A percentile compares a stretch with the other conserved stretches of the same genome.
Evolutionary conservation across 805 yeast species (phyloP).

Genomic region (Saccharomycopsis olivae): DNA sequence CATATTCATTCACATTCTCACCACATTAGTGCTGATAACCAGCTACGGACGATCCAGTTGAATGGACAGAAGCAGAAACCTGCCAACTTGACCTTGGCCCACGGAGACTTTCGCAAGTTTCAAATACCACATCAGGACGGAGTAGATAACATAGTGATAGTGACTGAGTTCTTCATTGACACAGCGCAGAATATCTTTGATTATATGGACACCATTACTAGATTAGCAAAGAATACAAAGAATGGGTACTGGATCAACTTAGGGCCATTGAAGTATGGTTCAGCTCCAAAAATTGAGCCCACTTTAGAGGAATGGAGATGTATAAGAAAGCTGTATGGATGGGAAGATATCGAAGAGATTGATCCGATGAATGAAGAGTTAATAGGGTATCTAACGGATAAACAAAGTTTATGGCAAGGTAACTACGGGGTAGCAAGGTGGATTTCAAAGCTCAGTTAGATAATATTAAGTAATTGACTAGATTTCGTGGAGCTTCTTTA

Average conservation of each 20-base stretch:
- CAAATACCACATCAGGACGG: constrained; percentile 21
- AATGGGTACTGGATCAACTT: constrained; percentile 75
- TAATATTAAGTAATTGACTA: not conserved
- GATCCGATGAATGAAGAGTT: constrained; percentile 26
- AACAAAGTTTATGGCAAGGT: constrained; percentile 64
- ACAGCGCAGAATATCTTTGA: constrained; percentile 82
- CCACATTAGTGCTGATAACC: constrained; percentile 38
- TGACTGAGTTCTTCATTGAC: constrained; percentile 74
- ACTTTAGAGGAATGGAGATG: constrained; percentile 54
- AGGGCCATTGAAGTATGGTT: constrained; percentile 91
- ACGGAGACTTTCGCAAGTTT: constrained; percentile 59
- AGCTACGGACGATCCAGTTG: constrained; percentile 33
- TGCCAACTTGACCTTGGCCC: constrained; percentile 33
- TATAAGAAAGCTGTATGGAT: constrained; percentile 50
- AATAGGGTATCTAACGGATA: constrained; percentile 59
- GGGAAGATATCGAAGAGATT: constrained; percentile 38
- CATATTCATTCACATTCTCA: constrained; percentile 61
- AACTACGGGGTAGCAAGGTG: constrained; percentile 58
- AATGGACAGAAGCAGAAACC: constrained; percentile 32
- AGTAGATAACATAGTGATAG: constrained; percentile 41
- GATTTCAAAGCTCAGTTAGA: constrained; percentile 27
- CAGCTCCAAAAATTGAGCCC: constrained; percentile 68
- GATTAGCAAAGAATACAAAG: constrained; percentile 27
- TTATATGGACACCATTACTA: constrained; percentile 57
- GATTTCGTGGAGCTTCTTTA: no score